Conservation (phyloP, 2,329 filamentous ascomycete species). For the Penicillium sp. region DNA sequence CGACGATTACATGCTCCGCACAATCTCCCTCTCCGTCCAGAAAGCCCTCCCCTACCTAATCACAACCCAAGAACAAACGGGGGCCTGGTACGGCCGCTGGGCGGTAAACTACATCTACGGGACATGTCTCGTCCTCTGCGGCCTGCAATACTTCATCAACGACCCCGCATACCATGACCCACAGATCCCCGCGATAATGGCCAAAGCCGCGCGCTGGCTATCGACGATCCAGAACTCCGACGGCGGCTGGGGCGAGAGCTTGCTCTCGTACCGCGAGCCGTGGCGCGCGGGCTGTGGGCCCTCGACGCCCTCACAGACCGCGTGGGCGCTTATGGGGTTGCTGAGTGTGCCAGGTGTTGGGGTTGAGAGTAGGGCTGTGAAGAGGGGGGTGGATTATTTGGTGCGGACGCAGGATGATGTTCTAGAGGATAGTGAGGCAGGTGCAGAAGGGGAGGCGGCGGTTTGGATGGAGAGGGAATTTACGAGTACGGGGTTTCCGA, state of each 20-base stretch:
- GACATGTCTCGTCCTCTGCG: conserved; percentile 38
- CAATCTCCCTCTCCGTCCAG: too few species aligned
- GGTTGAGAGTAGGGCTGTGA: conserved; percentile 17
- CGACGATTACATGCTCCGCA: too few species aligned
- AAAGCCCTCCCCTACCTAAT: conserved; percentile 31
- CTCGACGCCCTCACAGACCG: conserved; percentile 39
- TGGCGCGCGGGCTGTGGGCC: conserved; percentile 17
- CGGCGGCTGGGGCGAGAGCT: conserved; percentile 40
- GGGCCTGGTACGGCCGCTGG: conserved; percentile 42
- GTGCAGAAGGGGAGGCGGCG: not conserved
- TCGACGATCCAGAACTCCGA: conserved; percentile 33
- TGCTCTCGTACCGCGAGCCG: conserved; percentile 28
- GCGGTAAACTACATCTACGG: conserved; percentile 42
- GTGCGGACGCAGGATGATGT: conserved; percentile 11
- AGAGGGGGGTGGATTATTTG: conserved; percentile 25
- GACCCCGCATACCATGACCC: not conserved
- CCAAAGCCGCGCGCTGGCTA: conserved; percentile 28
- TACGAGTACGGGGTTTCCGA: conserved; percentile 32
- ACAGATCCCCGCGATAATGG: not conserved
- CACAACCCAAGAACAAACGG: conserved; percentile 30
- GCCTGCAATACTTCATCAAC: conserved; percentile 28
- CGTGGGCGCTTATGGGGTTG: conserved; percentile 39
- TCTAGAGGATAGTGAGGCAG: not conserved
- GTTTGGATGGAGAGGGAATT: conserved; percentile 25
- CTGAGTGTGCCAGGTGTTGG: conserved; percentile 19